Base-by-base conservation (phyloP, 1,284 basidiomycete species). In the Ganoderma boninense region DNA sequence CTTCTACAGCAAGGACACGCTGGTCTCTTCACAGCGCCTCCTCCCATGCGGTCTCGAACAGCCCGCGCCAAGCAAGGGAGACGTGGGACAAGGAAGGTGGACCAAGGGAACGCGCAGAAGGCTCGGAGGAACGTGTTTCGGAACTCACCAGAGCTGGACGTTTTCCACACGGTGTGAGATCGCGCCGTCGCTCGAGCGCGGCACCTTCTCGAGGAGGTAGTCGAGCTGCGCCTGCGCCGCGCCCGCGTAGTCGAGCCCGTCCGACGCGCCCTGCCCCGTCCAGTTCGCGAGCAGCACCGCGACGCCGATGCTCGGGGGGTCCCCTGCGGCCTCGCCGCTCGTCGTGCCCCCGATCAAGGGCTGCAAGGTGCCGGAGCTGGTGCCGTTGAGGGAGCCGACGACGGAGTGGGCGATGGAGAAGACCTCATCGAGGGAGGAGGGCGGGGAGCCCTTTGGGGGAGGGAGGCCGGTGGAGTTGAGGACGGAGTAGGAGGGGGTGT, bases 241-340 rank as follows among this genome's bases (percentile, higher is more conserved):
- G 1, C 84, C 84, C 0, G 84, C 86, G 80, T 93, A 97, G 89
- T 84, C 38, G 86, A 76, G 49, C 82, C 84, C 49, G 80, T 80
- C 52, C 69, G 69, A 46, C 65, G 62, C 69, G 4, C 81, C 81
- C 35, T 80, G 82, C 1, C 83, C 84, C 0, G 92, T 94, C 89
- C 89, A 92, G 76, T 93, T 92, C 3, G 95, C 93, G 4, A 97
- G 80, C 60, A 97, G 82, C 29, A 96, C 89, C 0, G 92, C 87
- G n/a, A 94, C 85, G 0, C 95, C 96, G 62, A 96, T 87, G 71
- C 91, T 92, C 0, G 95, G 90, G 0, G 96, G 96, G 81, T 98
- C 96, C 4, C 84, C 90, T 0, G 92, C 92, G 0, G 94, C 91
- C 20, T 89, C 91, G 26, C 86, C 84, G 65, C 69, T 64, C 68